These are phyloP conservation scores for Pneumocystis oryctolagi DNA, from an alignment of 1,139 yeast species.

Conservation along the genomic window DNA sequence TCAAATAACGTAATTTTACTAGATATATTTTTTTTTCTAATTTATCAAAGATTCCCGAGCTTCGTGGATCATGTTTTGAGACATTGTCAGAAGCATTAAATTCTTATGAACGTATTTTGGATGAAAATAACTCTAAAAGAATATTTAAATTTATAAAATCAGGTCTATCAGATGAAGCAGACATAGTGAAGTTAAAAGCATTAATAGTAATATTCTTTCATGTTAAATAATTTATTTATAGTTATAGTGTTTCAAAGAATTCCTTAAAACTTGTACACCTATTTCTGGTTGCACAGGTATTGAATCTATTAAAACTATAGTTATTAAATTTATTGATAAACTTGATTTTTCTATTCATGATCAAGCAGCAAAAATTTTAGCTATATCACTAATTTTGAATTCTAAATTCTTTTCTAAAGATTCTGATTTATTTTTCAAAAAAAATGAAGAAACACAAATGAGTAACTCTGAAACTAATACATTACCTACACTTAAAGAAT, in stretches of 20 bases:
- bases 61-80: neutral
- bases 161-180: neutral
- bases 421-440: neutral
- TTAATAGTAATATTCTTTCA: neutral
- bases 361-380: neutral
- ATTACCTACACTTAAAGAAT: neutral
- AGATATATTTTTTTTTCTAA: neutral
- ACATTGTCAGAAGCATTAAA: neutral
- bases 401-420: neutral
- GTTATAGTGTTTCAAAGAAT: neutral
- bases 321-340: neutral
- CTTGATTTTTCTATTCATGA: neutral
- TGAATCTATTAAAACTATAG: neutral
- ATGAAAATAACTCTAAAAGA: neutral
- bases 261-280: neutral
- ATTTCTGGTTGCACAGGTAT: neutral
- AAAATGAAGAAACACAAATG: neutral
- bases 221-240: neutral
- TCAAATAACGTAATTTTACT: neutral
- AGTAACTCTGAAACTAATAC: neutral
- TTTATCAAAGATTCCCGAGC: neutral
- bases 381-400: neutral
- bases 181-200: neutral
- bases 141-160: neutral
- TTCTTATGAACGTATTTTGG: neutral